These are phyloP conservation scores for Lyophyllum semitale DNA, from an alignment of 768 basidiomycete genomes.

Conservation along the genomic window DNA sequence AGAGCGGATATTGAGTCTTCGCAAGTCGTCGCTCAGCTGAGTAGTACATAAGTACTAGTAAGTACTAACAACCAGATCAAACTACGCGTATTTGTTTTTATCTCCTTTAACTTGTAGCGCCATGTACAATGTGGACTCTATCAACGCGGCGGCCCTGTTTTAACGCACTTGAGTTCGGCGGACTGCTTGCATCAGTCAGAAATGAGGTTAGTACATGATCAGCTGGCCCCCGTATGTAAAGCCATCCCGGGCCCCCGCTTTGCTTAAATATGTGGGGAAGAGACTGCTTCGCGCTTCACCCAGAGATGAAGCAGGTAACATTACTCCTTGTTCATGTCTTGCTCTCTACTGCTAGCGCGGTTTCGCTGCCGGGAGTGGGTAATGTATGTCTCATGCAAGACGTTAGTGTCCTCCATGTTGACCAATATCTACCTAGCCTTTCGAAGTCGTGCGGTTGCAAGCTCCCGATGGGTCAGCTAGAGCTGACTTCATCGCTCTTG, in stretches of 20 bases:
- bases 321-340: neutral
- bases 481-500: slow-evolving; percentile 45
- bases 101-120: neutral
- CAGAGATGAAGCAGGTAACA: neutral
- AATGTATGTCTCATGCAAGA: neutral
- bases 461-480: slow-evolving; percentile 42
- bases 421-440: slow-evolving; percentile 17
- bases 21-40: neutral
- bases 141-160: slow-evolving; percentile 4
- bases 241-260: too few relatives aligned
- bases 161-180: neutral
- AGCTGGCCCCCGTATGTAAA: slow-evolving; percentile 1
- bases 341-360: neutral
- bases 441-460: slow-evolving; percentile 29
- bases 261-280: neutral
- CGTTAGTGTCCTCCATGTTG: neutral
- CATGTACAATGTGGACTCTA: neutral
- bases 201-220: slow-evolving; percentile 1
- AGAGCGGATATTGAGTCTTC: neutral
- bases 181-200: neutral
- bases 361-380: neutral
- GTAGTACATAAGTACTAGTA: too few relatives aligned
- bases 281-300: neutral
- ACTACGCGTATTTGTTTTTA: neutral
- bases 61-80: neutral